Evolutionary conservation across 2,329 filamentous ascomycete species (phyloP), one percentile per base, ranked within the genome.

Genomic region (Pseudogymnoascus sp.): DNA sequence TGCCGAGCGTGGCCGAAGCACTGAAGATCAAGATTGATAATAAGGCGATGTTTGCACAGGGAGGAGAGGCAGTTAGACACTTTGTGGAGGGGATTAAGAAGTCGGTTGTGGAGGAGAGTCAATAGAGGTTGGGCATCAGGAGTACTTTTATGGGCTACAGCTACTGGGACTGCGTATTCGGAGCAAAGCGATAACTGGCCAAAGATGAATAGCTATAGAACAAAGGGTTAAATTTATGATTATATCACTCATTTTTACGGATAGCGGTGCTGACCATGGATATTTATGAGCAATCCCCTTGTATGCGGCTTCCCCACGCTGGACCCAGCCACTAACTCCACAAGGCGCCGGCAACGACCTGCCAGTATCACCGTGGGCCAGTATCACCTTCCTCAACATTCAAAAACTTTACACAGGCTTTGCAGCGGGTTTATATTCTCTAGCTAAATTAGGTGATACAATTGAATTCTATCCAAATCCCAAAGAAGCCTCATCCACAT

Each of bases 51-150:
- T 87, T 97, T 78, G 92, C 93, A 2, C 76, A 97, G 52, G 93
- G 92, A 45, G 92, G 92, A 5, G 88, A 94, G 69, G 93, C 93
- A 11, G 87, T 99, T 1, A 88, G 95, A 77, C 90, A 90, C 3
- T 99, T 99, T 75, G 82, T 99, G 21, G 85, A 95, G 62, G 94
- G 93, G 2, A 87, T 97, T 58, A 94, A 89, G 81, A 88, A 84
- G 77, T 87, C 85, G 5, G 88, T 92, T 0, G 82, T 90, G 76
- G 83, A 88, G 68, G 80, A 69, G 61, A 8, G 49, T 55, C 49
- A 55, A 55, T 55, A 55, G 49, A 35, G 26, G 16, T 7, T 55
- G 26, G 49, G 29, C 49, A 35, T 8, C 29, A 21, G 49, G 49
- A 14, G 26, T 55, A 55, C 16, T 55, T 35, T 29, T 55, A 55